Percentiles rank a stretch among this genome's conserved stretches.
These are phyloP conservation scores for Lepidopterella palustris DNA, from an alignment of 495 filamentous ascomycete species.

Conservation along the genomic window DNA sequence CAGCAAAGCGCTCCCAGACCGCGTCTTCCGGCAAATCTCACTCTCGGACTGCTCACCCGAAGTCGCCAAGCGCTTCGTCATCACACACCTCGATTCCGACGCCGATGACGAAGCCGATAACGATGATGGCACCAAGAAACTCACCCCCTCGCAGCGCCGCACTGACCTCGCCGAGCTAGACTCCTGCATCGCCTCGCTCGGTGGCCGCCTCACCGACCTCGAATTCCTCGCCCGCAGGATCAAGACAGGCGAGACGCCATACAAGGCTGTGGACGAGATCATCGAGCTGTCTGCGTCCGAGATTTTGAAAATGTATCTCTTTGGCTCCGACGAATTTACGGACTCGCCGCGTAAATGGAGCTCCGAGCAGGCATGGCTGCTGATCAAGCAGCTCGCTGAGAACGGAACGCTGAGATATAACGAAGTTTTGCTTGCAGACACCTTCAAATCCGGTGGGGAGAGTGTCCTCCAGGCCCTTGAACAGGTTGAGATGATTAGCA, in stretches of 20 bases:
- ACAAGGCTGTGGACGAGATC: slow-evolving; percentile 79
- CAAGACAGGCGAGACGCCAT: slow-evolving; percentile 79
- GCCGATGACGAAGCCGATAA: slow-evolving; percentile 38
- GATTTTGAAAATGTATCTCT: slow-evolving; percentile 87
- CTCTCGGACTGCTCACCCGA: slow-evolving; percentile 81
- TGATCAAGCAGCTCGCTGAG: slow-evolving; percentile 66
- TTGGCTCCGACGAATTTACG: slow-evolving; percentile 43
- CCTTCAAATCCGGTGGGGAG: slow-evolving; percentile 66
- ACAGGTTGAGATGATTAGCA: slow-evolving; percentile 79
- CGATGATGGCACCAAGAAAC: slow-evolving; percentile 33
- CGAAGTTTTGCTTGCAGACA: slow-evolving; percentile 66
- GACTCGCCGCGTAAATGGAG: slow-evolving; percentile 54
- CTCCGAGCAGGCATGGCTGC: slow-evolving; percentile 79
- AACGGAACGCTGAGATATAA: slow-evolving; percentile 66
- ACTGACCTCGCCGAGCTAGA: slow-evolving; percentile 61
- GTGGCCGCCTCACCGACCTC: slow-evolving; percentile 87
- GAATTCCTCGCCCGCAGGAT: slow-evolving; percentile 89
- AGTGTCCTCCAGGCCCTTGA: slow-evolving; percentile 69
- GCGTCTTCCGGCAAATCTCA: slow-evolving; percentile 78
- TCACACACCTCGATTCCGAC: slow-evolving; percentile 63
- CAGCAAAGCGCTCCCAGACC: slow-evolving; percentile 79
- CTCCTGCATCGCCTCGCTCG: slow-evolving; percentile 70
- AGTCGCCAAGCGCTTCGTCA: slow-evolving; percentile 81
- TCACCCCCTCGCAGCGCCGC: slow-evolving; percentile 35
- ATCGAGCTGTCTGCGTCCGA: slow-evolving; percentile 81